These are phyloP conservation scores for Blastobotrys persicus DNA, from an alignment of 1,139 yeast genomes.

Conservation along the genomic window DNA sequence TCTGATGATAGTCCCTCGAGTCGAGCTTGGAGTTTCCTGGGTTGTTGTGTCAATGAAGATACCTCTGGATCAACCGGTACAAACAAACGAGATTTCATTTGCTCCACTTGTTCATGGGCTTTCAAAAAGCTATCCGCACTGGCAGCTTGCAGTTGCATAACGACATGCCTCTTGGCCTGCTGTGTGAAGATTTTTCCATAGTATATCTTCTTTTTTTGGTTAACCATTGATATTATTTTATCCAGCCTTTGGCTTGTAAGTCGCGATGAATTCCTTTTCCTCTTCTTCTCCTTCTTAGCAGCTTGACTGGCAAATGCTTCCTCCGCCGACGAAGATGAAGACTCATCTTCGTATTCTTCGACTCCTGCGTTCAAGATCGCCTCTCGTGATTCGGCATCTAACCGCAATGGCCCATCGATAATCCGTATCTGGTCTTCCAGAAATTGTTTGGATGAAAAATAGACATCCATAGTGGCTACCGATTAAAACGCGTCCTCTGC, in stretches of 20 bases:
- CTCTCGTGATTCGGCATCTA: slow-evolving; percentile 4
- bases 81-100: slow-evolving; percentile 11
- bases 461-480: slow-evolving; percentile 14
- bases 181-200: slow-evolving; percentile 23
- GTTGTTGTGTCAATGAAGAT: slow-evolving; percentile 6
- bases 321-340: not conserved
- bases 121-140: slow-evolving; percentile 9
- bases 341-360: slow-evolving; percentile 12
- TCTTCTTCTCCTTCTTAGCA: not conserved
- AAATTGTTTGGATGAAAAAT: slow-evolving; percentile 17
- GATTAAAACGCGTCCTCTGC: not conserved
- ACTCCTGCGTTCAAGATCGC: slow-evolving; percentile 3
- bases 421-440: slow-evolving; percentile 23
- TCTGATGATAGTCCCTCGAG: slow-evolving; percentile 10
- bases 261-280: not conserved
- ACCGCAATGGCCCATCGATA: slow-evolving; percentile 17
- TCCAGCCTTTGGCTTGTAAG: slow-evolving; percentile 10
- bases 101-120: slow-evolving; percentile 11
- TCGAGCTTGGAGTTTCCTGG: not conserved
- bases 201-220: slow-evolving; percentile 19
- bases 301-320: not conserved
- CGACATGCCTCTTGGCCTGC: slow-evolving; percentile 24
- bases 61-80: slow-evolving; percentile 17
- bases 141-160: slow-evolving; percentile 22
- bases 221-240: slow-evolving; percentile 21